Conservation (phyloP, 257 asterid genomes). For the Anisodus tanguticus region DNA sequence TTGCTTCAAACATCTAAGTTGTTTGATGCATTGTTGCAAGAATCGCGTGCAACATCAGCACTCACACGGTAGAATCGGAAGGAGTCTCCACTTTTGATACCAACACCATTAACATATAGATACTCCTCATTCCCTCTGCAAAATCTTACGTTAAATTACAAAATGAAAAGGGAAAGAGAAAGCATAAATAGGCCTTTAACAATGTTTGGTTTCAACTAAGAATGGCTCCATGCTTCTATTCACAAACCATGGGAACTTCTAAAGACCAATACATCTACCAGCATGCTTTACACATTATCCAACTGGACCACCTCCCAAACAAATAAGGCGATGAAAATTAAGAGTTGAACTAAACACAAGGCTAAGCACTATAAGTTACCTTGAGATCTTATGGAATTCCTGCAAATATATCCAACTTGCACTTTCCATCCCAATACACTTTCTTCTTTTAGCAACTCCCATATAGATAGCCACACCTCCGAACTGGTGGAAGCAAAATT, state of each 20-base stretch:
- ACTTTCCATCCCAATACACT: conserved; percentile 61
- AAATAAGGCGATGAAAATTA: not conserved
- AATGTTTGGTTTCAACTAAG: not conserved
- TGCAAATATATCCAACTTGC: conserved; percentile 58
- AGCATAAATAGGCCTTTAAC: not conserved
- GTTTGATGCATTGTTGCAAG: conserved; percentile 51
- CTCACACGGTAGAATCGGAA: conserved; percentile 65
- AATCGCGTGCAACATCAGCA: conserved; percentile 51
- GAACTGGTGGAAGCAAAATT: conserved; percentile 47
- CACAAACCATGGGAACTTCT: not conserved
- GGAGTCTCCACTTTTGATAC: conserved; percentile 70
- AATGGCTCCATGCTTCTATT: not conserved
- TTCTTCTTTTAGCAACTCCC: conserved; percentile 76
- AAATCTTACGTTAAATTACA: not conserved
- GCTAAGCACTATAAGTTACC: conserved; percentile 48
- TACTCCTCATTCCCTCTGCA: conserved; percentile 78
- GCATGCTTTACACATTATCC: not conserved
- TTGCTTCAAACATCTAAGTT: conserved; percentile 44
- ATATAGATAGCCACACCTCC: conserved; percentile 66
- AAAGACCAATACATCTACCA: not conserved
- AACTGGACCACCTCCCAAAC: not conserved
- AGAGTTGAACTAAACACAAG: conserved; percentile 17
- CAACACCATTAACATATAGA: conserved; percentile 57
- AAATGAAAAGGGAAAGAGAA: not conserved
- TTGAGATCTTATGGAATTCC: conserved; percentile 75